Evolutionary conservation across 2,329 filamentous ascomycete species (phyloP).

Genomic region (Endocalyx cinctus): DNA sequence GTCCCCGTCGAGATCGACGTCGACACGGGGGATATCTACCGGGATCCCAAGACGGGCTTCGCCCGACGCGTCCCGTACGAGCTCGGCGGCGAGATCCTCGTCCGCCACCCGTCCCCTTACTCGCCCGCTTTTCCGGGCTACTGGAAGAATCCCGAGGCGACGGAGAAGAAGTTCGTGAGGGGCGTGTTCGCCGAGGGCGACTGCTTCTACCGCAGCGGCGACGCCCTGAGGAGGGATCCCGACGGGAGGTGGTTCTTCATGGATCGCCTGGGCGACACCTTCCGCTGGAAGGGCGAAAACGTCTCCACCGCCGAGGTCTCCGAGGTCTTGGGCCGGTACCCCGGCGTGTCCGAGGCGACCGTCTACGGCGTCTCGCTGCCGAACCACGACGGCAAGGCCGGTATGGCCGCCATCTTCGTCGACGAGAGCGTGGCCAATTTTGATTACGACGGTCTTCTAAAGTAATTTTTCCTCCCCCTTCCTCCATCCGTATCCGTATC

Average conservation of each 20-base stretch:
- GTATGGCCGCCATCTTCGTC: constrained; percentile 58
- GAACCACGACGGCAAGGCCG: constrained; percentile 63
- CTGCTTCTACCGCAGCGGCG: constrained; percentile 63
- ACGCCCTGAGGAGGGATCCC: constrained; percentile 55
- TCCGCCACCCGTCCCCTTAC: constrained; percentile 48
- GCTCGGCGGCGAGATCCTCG: constrained; percentile 70
- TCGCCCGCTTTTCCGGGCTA: constrained; percentile 64
- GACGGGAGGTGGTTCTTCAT: constrained; percentile 68
- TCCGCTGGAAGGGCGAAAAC: constrained; percentile 70
- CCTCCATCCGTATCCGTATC: not conserved
- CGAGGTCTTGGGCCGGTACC: constrained; percentile 55
- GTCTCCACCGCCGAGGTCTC: constrained; percentile 64
- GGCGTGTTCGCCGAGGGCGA: constrained; percentile 65
- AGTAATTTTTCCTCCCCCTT: constrained; percentile 27
- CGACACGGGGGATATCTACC: constrained; percentile 60
- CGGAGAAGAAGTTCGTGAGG: constrained; percentile 58
- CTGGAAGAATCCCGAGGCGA: constrained; percentile 61
- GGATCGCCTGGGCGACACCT: constrained; percentile 67
- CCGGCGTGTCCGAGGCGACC: constrained; percentile 60
- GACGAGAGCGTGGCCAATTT: constrained; percentile 42
- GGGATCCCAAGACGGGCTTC: constrained; percentile 65
- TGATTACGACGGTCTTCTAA: constrained; percentile 56
- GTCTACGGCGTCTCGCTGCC: constrained; percentile 66
- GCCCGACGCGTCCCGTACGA: constrained; percentile 59
- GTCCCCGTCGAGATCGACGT: constrained; percentile 66